phyloP scores from a whole-genome alignment of 768 basidiomycete species.

The Macrocybe gigantea region DNA sequence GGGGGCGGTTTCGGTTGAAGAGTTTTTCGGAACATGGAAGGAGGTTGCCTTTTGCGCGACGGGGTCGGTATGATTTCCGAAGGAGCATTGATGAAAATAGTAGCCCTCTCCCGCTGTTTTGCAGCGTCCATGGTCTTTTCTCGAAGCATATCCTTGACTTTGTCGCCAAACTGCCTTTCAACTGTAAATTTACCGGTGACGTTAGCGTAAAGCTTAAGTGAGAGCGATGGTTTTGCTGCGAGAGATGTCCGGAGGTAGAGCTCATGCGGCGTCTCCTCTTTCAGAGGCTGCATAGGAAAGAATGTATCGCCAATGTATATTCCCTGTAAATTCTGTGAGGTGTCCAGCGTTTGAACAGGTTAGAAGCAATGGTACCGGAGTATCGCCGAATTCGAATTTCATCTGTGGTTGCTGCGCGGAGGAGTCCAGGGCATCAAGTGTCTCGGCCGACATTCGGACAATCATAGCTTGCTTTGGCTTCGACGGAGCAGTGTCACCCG shows the following conservation, averaged over 20 bases:
- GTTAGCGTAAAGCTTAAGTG: conserved; percentile 69
- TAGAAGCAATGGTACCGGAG: conserved; percentile 39
- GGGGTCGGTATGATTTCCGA: conserved; percentile 25
- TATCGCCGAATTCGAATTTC: conserved; percentile 57
- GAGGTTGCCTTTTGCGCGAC: conserved; percentile 24
- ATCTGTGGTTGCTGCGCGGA: conserved; percentile 38
- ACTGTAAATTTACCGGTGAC: conserved; percentile 70
- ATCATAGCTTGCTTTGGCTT: conserved; percentile 72
- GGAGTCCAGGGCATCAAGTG: conserved; percentile 60
- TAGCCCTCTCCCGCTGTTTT: conserved; percentile 35
- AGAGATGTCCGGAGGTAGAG: conserved; percentile 64
- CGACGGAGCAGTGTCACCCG: conserved; percentile 49
- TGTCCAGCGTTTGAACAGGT: conserved; percentile 2
- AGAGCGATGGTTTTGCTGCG: conserved; percentile 50
- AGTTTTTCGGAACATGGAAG: conserved; percentile 34
- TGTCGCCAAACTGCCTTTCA: conserved; percentile 49
- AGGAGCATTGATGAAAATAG: conserved; percentile 44
- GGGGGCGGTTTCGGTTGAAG: conserved; percentile 21
- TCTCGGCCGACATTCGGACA: conserved; percentile 68
- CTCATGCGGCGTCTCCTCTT: conserved; percentile 59
- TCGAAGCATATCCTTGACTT: conserved; percentile 39
- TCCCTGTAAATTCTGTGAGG: conserved; percentile 32
- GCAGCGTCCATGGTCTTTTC: conserved; percentile 40
- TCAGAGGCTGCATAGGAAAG: conserved; percentile 51
- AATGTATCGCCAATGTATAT: conserved; percentile 60